phyloP scores from a whole-genome alignment of 23 red algal genomes.

The Agarophyton chilense region DNA sequence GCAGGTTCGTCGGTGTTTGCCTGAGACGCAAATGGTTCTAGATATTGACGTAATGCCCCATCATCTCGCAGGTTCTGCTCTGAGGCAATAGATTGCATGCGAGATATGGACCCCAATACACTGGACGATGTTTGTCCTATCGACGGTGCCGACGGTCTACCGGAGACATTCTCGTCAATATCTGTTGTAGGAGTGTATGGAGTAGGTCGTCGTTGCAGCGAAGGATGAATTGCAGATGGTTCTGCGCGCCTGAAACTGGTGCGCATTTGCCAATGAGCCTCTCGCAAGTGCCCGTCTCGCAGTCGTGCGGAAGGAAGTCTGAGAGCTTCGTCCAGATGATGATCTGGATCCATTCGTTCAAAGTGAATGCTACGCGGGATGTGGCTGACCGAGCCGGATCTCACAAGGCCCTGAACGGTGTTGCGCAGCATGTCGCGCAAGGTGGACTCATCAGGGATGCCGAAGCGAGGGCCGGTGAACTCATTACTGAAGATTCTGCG shows the following conservation, averaged over 20 bases:
- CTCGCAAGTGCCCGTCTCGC: background rate
- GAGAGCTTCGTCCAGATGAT: background rate
- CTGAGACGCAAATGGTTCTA: background rate
- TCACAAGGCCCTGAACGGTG: conserved; percentile 10
- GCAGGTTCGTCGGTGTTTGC: background rate
- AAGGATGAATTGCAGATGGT: conserved; percentile 1
- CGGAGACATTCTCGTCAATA: background rate
- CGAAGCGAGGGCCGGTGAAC: background rate
- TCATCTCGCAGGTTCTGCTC: conserved; percentile 5
- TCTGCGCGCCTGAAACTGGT: conserved; percentile 9
- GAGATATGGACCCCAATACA: background rate
- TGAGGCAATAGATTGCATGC: background rate
- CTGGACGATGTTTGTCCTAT: background rate
- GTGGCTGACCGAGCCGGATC: conserved; percentile 9
- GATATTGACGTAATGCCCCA: background rate
- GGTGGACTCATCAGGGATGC: background rate
- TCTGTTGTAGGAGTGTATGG: background rate
- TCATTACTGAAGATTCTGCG: background rate
- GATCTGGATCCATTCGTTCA: conserved; percentile 6
- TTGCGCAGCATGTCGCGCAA: background rate
- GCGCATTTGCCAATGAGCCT: conserved; percentile 1
- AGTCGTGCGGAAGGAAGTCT: background rate
- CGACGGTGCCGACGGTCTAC: background rate
- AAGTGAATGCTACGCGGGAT: conserved; percentile 37
- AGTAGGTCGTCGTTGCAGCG: background rate